Percentiles rank a stretch among this genome's conserved stretches.
phyloP scores from a whole-genome alignment of 1,284 basidiomycete genomes.

The Fomitiporia mediterranea region DNA sequence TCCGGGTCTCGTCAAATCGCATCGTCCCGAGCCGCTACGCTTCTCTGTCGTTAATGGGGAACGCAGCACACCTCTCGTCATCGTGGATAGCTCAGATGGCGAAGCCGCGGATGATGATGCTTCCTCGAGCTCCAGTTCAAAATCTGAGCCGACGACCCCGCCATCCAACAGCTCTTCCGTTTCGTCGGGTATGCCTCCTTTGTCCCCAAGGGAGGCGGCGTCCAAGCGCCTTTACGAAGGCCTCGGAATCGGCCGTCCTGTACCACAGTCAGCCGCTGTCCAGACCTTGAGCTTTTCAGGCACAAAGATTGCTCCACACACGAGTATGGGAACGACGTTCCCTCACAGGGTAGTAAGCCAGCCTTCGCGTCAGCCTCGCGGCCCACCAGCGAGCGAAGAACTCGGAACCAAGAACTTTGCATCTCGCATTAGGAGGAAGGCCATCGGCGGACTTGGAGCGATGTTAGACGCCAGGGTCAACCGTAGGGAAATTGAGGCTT shows the following conservation, averaged over 20 bases:
- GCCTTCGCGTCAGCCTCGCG: conserved; percentile 77
- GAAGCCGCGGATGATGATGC: conserved; percentile 47
- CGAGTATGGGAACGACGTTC: conserved; percentile 22
- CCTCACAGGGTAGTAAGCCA: conserved; percentile 59
- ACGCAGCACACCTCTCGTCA: conserved; percentile 48
- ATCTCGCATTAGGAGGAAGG: conserved; percentile 69
- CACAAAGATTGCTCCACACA: conserved; percentile 11
- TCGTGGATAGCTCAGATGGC: conserved; percentile 48
- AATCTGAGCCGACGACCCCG: conserved; percentile 62
- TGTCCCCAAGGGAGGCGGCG: conserved; percentile 76
- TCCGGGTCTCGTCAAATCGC: conserved; percentile 31
- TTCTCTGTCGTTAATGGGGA: conserved; percentile 53
- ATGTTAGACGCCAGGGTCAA: conserved; percentile 73
- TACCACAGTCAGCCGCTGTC: conserved; percentile 29
- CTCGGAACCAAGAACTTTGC: conserved; percentile 89
- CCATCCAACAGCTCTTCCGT: conserved; percentile 57
- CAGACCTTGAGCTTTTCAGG: conserved; percentile 15
- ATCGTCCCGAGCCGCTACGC: conserved; percentile 65
- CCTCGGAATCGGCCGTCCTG: conserved; percentile 66
- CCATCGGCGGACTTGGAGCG: conserved; percentile 71
- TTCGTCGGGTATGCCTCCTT: too few species aligned
- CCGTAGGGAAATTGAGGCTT: conserved; percentile 54
- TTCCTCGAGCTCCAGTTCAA: conserved; percentile 39
- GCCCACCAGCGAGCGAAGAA: conserved; percentile 84
- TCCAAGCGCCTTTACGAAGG: conserved; percentile 81